Conservation (phyloP, 2,329 filamentous ascomycete species). For the Emericellopsis atlantica region DNA sequence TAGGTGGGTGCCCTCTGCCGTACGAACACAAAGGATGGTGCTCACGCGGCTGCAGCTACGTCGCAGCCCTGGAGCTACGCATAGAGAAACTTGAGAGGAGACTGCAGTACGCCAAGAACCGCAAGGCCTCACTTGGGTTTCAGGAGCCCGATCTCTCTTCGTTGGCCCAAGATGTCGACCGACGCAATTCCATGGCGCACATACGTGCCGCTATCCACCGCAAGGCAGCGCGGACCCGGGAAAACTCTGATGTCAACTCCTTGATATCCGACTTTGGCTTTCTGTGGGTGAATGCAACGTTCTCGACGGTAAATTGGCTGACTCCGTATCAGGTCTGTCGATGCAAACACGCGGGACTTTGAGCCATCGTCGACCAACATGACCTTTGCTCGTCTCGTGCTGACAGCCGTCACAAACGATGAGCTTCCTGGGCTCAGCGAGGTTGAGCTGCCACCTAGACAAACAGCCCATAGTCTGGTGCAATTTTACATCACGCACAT, state of each 20-base stretch:
- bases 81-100: slow-evolving; percentile 79
- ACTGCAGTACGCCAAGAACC: slow-evolving; percentile 55
- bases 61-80: slow-evolving; percentile 83
- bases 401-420: slow-evolving; percentile 71
- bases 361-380: slow-evolving; percentile 79
- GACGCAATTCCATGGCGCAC: slow-evolving; percentile 44
- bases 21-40: not conserved
- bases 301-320: not conserved
- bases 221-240: slow-evolving; percentile 51
- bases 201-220: slow-evolving; percentile 52
- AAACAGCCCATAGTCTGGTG: slow-evolving; percentile 55
- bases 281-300: slow-evolving; percentile 39
- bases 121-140: slow-evolving; percentile 57
- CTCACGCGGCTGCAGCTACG: slow-evolving; percentile 47
- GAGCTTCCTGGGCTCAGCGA: slow-evolving; percentile 50
- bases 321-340: slow-evolving; percentile 55
- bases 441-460: slow-evolving; percentile 55
- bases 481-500: slow-evolving; percentile 80
- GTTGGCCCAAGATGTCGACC: slow-evolving; percentile 17
- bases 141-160: slow-evolving; percentile 40
- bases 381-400: slow-evolving; percentile 80
- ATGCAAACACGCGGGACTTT: slow-evolving; percentile 88
- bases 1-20: slow-evolving; percentile 38
- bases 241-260: slow-evolving; percentile 81
- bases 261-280: slow-evolving; percentile 90